Evolutionary conservation across 1,284 basidiomycete species (phyloP).

Genomic region (Nidula niveotomentosa): DNA sequence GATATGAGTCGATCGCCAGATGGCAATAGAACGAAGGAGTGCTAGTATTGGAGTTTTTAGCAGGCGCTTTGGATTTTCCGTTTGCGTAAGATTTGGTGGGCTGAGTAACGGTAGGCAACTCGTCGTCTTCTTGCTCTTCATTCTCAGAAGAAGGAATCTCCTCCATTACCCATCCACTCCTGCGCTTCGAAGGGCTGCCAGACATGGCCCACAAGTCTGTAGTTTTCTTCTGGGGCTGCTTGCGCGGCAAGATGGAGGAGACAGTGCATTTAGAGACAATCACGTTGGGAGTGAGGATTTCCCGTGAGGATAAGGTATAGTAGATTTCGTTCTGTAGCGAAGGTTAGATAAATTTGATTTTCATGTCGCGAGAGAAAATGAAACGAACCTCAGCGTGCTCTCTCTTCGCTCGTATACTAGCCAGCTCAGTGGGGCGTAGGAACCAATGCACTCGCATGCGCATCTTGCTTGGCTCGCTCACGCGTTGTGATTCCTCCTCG

Average conservation of each 20-base stretch:
- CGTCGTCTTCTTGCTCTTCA: not conserved
- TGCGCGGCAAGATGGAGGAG: constrained; percentile 10
- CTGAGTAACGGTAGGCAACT: not conserved
- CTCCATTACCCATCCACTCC: not conserved
- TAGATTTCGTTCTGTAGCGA: constrained; percentile 67
- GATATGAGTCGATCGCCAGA: constrained; percentile 55
- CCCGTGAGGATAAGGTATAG: constrained; percentile 51
- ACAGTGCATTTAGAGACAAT: constrained; percentile 56
- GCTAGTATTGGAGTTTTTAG: constrained; percentile 6
- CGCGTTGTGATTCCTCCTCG: constrained; percentile 12
- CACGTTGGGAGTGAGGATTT: constrained; percentile 44
- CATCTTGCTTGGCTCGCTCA: constrained; percentile 32
- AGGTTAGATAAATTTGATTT: constrained; percentile 1
- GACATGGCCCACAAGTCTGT: constrained; percentile 8
- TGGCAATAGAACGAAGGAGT: constrained; percentile 45
- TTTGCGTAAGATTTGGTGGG: not conserved
- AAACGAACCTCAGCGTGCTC: constrained; percentile 56
- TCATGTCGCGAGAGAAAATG: no score
- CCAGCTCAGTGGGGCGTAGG: constrained; percentile 58
- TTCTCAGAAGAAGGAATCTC: no score
- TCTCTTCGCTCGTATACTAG: constrained; percentile 53
- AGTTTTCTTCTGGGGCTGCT: constrained; percentile 12
- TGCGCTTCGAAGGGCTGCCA: constrained; percentile 9
- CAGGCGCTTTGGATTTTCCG: not conserved
- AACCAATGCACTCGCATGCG: constrained; percentile 72